Conservation (phyloP, 768 basidiomycete genomes). For the Mycena kentingensis region DNA sequence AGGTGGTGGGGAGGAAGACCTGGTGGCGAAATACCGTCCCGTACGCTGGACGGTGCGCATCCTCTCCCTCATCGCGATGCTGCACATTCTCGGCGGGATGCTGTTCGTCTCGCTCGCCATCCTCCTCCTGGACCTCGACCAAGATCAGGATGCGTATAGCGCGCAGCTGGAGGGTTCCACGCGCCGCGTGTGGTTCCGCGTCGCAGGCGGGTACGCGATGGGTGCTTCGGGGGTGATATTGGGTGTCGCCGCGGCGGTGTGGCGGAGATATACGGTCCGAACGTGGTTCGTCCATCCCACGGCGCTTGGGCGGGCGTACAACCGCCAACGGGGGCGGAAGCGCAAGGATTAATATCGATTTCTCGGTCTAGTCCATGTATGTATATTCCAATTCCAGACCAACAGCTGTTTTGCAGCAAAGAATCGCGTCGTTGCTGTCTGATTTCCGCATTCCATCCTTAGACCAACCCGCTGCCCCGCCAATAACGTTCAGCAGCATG, state of each 20-base stretch:
- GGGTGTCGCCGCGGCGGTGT: constrained; percentile 2
- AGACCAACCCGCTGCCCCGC: too few species aligned
- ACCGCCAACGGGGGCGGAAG: too few species aligned
- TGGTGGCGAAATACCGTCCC: constrained; percentile 9
- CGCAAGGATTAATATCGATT: too few species aligned
- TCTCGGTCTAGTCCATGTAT: too few species aligned
- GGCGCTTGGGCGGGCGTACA: background rate
- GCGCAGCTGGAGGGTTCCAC: background rate
- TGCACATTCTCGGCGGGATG: constrained; percentile 24
- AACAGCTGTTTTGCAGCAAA: too few species aligned
- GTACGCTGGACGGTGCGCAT: constrained; percentile 25
- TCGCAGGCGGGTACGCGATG: constrained; percentile 13
- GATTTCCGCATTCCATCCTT: too few species aligned
- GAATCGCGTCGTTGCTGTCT: too few species aligned
- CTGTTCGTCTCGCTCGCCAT: constrained; percentile 20
- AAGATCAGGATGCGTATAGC: background rate
- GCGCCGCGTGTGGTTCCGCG: background rate
- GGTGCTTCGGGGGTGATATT: background rate
- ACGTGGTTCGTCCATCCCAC: constrained; percentile 4
- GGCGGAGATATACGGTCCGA: constrained; percentile 5
- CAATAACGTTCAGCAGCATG: too few species aligned
- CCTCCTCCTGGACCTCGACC: constrained; percentile 24
- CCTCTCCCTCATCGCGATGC: constrained; percentile 12
- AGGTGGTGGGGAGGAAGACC: constrained; percentile 18
- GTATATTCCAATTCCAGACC: too few species aligned